Conservation (phyloP, 2,329 filamentous ascomycete genomes). For the Trichoderma afroharzianum region DNA sequence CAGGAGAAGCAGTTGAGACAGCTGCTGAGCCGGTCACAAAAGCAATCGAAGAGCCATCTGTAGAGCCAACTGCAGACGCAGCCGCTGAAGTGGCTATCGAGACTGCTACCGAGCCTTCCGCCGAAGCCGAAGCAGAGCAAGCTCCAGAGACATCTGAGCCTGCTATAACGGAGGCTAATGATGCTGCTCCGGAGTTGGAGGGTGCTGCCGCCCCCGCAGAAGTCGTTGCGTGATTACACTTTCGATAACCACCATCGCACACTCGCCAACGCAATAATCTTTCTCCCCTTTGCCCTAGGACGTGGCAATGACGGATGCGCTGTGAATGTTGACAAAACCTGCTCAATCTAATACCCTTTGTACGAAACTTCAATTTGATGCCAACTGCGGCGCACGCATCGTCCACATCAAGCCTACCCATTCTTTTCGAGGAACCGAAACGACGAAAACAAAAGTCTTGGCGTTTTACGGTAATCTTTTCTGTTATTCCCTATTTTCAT, state of each 20-base stretch:
- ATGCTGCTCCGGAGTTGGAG: not conserved
- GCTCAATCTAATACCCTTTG: slow-evolving; percentile 30
- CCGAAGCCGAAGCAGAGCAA: not conserved
- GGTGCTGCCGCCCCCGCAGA: slow-evolving; percentile 10
- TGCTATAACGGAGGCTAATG: not conserved
- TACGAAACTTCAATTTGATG: slow-evolving; percentile 20
- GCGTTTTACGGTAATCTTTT: slow-evolving; percentile 4
- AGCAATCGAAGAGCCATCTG: not conserved
- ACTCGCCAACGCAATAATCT: not conserved
- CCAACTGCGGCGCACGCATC: not conserved
- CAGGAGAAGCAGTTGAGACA: not conserved
- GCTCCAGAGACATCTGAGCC: not conserved
- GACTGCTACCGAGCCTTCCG: not conserved
- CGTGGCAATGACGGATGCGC: not conserved
- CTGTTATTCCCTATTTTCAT: not conserved
- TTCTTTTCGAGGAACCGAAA: slow-evolving; percentile 9
- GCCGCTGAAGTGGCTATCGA: not conserved
- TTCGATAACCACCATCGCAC: not conserved
- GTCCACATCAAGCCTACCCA: not conserved
- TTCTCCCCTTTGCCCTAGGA: not conserved
- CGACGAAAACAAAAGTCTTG: slow-evolving; percentile 16
- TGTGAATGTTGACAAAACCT: slow-evolving; percentile 18
- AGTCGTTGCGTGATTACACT: not conserved
- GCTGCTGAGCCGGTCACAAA: not conserved
- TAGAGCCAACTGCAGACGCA: not conserved